A percentile compares a stretch with the other conserved stretches of the same genome.
phyloP scores from a whole-genome alignment of 1,284 basidiomycete species.

The Megacollybia platyphylla region DNA sequence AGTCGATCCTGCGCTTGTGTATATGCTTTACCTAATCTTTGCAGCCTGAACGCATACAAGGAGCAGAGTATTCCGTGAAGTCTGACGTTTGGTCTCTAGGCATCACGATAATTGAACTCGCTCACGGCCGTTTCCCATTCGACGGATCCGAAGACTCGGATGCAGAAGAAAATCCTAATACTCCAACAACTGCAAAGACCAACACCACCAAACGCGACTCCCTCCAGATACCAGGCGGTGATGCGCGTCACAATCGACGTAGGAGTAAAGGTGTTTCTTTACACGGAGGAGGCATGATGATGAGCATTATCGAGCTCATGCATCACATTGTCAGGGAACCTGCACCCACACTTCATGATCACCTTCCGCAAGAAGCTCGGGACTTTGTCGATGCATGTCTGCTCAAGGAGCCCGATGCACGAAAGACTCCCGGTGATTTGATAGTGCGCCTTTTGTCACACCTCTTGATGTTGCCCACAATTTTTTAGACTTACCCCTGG shows the following conservation, averaged over 20 bases:
- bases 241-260: constrained; percentile 21
- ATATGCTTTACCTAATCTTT: constrained; percentile 6
- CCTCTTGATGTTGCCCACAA: constrained; percentile 3
- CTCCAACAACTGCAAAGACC: constrained; percentile 22
- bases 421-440: constrained; percentile 74
- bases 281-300: constrained; percentile 85
- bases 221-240: not conserved
- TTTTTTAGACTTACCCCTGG: constrained; percentile 43
- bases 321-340: constrained; percentile 98
- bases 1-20: constrained; percentile 20
- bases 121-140: constrained; percentile 89
- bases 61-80: constrained; percentile 94
- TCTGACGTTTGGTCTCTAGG: constrained; percentile 97
- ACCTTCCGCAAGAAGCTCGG: constrained; percentile 61
- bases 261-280: constrained; percentile 78
- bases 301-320: constrained; percentile 93
- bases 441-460: constrained; percentile 36
- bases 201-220: constrained; percentile 11
- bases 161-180: constrained; percentile 36
- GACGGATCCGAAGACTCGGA: constrained; percentile 64
- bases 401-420: constrained; percentile 66
- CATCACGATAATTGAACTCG: constrained; percentile 90
- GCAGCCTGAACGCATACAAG: constrained; percentile 97
- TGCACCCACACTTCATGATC: constrained; percentile 66
- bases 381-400: constrained; percentile 78